Evolutionary conservation across 257 asterid genomes (phyloP).

Genomic region (Nicotiana knightiana): DNA sequence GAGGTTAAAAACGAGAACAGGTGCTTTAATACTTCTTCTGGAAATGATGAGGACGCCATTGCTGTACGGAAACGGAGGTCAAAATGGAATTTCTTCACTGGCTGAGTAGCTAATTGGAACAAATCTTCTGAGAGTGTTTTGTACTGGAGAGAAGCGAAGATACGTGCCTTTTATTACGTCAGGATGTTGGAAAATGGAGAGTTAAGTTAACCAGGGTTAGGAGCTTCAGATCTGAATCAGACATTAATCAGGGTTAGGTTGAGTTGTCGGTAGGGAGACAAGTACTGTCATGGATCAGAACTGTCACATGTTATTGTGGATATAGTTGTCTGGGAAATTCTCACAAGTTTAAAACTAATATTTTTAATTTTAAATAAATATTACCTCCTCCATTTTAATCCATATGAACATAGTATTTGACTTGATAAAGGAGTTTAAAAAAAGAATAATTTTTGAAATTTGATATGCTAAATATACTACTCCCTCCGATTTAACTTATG

Average conservation of each 20-base stretch:
- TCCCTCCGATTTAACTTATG: no score
- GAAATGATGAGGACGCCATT: conserved; percentile 74
- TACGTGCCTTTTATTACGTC: neutral
- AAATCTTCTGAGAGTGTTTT: neutral
- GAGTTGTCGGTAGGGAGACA: neutral
- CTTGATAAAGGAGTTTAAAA: no score
- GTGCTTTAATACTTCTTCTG: conserved; percentile 88
- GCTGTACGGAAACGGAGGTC: neutral
- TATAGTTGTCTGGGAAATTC: no score
- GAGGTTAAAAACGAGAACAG: conserved; percentile 61
- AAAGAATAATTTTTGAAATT: no score
- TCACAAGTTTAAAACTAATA: no score
- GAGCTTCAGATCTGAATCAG: neutral
- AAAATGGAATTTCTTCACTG: neutral
- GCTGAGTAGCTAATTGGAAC: neutral
- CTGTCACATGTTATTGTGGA: no score
- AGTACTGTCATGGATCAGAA: no score
- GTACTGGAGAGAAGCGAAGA: neutral
- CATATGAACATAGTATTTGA: no score
- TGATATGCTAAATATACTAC: no score
- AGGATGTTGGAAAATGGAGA: neutral
- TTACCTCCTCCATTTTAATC: no score
- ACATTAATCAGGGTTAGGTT: neutral
- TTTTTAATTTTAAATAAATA: no score
- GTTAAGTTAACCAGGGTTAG: neutral